A percentile compares a stretch with the other conserved stretches of the same genome.
These are phyloP conservation scores for Ceratocystis variospora DNA, from an alignment of 2,329 filamentous ascomycete genomes.

Conservation along the genomic window DNA sequence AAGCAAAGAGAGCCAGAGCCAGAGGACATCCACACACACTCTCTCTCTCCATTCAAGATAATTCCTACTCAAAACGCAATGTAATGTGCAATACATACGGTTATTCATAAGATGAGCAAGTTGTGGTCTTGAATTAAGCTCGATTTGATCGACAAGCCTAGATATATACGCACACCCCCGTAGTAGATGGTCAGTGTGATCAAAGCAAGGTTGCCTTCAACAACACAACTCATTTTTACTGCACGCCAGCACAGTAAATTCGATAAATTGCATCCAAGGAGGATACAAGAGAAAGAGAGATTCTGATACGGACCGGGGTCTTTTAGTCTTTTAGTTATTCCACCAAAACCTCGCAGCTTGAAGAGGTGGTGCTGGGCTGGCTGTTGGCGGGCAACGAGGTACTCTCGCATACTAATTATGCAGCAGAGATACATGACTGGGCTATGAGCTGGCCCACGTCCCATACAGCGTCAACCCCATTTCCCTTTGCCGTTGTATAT, in stretches of 20 bases:
- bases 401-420: not conserved
- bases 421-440: not conserved
- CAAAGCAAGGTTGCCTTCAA: too few relatives aligned
- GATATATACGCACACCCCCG: not conserved
- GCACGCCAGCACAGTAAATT: not conserved
- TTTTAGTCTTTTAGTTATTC: slow-evolving; percentile 1
- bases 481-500: not conserved
- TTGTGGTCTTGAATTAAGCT: not conserved
- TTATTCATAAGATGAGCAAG: not conserved
- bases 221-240: not conserved
- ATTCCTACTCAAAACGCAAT: too few relatives aligned
- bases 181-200: not conserved
- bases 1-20: too few relatives aligned
- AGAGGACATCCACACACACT: too few relatives aligned
- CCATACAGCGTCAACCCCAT: not conserved
- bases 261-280: not conserved
- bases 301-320: slow-evolving; percentile 5
- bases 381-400: not conserved
- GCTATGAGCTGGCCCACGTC: not conserved
- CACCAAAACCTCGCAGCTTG: not conserved
- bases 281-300: not conserved
- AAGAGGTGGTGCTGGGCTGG: not conserved
- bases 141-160: not conserved
- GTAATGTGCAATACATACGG: not conserved
- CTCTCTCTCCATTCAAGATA: too few relatives aligned